Evolutionary conservation across 441 rosid genomes (phyloP).

Genomic region (Aleurites moluccanus): DNA sequence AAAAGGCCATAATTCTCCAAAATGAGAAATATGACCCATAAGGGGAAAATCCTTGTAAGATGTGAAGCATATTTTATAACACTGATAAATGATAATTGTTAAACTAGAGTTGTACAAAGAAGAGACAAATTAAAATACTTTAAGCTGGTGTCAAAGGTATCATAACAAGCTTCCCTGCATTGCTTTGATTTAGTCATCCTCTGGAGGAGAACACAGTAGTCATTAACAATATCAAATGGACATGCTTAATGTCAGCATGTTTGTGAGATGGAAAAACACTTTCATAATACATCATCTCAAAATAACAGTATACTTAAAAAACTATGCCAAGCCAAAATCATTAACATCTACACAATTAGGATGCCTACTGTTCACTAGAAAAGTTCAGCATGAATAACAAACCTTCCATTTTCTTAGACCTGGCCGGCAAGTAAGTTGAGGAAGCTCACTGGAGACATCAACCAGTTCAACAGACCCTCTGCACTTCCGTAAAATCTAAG

Average conservation of each 20-base stretch:
- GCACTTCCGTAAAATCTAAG: slow-evolving; percentile 73
- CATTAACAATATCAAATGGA: background rate
- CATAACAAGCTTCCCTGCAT: background rate
- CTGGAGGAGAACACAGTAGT: background rate
- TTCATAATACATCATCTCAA: background rate
- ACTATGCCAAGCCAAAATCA: background rate
- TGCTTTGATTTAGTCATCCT: background rate
- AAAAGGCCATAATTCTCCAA: slow-evolving; percentile 2
- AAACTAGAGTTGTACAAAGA: background rate
- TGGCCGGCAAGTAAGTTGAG: slow-evolving; percentile 78
- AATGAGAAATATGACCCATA: background rate
- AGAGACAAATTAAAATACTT: background rate
- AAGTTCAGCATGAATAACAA: slow-evolving; percentile 21
- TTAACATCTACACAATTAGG: background rate
- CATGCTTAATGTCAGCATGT: background rate
- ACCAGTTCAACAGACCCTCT: slow-evolving; percentile 81
- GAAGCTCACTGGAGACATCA: slow-evolving; percentile 77
- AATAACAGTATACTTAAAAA: background rate
- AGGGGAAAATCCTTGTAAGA: background rate
- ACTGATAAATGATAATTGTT: background rate
- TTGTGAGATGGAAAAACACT: background rate
- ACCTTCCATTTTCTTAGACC: slow-evolving; percentile 97
- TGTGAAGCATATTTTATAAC: background rate
- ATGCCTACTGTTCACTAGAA: slow-evolving; percentile 10
- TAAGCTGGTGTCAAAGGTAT: background rate